Conservation (phyloP, 192 early-diverging fungal species). For the Backusella tuberculispora region DNA sequence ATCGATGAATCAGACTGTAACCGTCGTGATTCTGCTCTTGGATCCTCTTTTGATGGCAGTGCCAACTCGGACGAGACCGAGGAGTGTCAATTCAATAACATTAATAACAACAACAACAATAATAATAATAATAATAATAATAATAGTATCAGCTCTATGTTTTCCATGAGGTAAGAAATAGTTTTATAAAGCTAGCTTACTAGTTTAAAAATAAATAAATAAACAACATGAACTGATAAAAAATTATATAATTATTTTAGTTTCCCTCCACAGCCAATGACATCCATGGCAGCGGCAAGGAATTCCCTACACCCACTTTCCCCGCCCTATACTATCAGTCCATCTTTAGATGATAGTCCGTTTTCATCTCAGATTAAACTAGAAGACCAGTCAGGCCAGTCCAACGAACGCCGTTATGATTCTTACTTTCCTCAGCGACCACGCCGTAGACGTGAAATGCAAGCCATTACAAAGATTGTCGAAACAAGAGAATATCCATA, state of each 20-base stretch:
- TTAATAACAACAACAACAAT: not conserved
- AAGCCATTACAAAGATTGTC: slow-evolving; percentile 59
- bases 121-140: not conserved
- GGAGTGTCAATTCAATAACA: not conserved
- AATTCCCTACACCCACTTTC: slow-evolving; percentile 24
- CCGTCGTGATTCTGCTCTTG: slow-evolving; percentile 26
- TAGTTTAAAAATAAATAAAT: not conserved
- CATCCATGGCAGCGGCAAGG: slow-evolving; percentile 5
- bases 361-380: slow-evolving; percentile 14
- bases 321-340: slow-evolving; percentile 20
- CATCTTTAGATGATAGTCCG: slow-evolving; percentile 9
- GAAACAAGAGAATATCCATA: slow-evolving; percentile 50
- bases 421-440: slow-evolving; percentile 35
- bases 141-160: not conserved
- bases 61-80: slow-evolving; percentile 31
- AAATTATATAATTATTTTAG: slow-evolving; percentile 8
- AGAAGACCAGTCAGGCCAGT: not conserved
- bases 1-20: slow-evolving; percentile 6
- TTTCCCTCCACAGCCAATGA: slow-evolving; percentile 25
- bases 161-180: slow-evolving; percentile 17
- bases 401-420: slow-evolving; percentile 2
- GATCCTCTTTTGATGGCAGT: slow-evolving; percentile 26
- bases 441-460: slow-evolving; percentile 62
- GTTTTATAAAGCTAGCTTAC: not conserved
- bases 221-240: slow-evolving; percentile 8